Base-by-base conservation (phyloP, 2,329 filamentous ascomycete genomes). In the Leptographium radiaticola region DNA sequence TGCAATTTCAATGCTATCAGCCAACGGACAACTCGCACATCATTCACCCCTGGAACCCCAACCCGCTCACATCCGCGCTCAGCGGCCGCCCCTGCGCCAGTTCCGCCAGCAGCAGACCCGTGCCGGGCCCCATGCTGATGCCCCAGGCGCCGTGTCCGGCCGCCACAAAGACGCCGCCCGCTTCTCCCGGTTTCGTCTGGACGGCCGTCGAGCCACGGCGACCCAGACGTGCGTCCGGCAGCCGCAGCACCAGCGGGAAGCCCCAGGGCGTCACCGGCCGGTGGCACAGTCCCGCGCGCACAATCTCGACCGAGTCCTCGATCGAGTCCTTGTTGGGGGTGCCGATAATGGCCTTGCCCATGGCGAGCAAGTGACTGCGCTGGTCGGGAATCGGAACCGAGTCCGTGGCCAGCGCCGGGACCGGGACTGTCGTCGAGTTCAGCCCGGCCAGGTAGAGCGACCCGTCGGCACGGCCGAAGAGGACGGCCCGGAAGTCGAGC, bases 101-200 rank as follows among this genome's bases (percentile, higher is more conserved):
- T 68, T 89, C 85, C 12, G 83, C 76, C 69, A 89, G 70, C 7
- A 87, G 79, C 59, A 77, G 76, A 0, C 86, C 87, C 0, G 84
- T 89, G 1, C 85, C 86, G 34, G 87, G 67, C 16, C 73, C 72
- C 62, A 81, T 62, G 49, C 73, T 76, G 31, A 85, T 85, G 0
- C 86, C 86, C 86, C 86, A 90, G 0, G 86, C 83, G 0, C 86
- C 86, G 70, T 90, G 86, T 0, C 87, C 86, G 5, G 82, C 74
- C 1, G 83, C 81, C 40, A 89, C 65, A 63, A 79, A 90, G 0
- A 91, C 81, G 5, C 86, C 85, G 2, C 83, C 81, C 1, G 72
- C 71, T 0, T 61, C 60, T 0, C 67, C 68, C 1, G 63, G 59
- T 40, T 65, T 62, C 8, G 71, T 80, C 55, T 62, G 67, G 8